Evolutionary conservation across 345 rosid species (phyloP).

Genomic region (Durio zibethinus): DNA sequence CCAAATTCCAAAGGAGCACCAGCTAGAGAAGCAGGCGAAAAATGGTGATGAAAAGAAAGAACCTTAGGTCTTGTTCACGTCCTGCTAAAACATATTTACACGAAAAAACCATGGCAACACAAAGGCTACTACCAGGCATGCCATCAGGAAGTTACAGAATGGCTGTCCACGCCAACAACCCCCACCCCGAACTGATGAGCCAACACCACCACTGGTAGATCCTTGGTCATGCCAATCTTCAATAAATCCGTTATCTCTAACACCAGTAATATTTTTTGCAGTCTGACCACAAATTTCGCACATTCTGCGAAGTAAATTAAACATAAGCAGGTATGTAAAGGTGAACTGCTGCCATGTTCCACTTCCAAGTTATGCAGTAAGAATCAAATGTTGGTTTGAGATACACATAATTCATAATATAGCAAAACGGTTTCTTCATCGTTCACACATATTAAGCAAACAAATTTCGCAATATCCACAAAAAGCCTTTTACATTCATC

Average conservation of each 20-base stretch:
- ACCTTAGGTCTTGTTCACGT: background rate
- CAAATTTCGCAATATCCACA: background rate
- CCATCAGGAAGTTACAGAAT: conserved; percentile 69
- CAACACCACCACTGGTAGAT: conserved; percentile 11
- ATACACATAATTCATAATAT: background rate
- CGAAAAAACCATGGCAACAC: conserved; percentile 74
- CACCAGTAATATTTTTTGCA: conserved; percentile 47
- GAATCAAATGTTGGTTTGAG: background rate
- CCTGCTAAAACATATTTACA: conserved; percentile 44
- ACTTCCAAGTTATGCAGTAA: background rate
- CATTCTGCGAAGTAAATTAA: conserved; percentile 33
- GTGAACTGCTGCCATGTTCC: background rate
- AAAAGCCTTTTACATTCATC: background rate
- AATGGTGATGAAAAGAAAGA: conserved; percentile 6
- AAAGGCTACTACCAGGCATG: conserved; percentile 65
- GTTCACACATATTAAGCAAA: background rate
- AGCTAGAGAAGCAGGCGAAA: background rate
- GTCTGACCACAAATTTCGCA: conserved; percentile 67
- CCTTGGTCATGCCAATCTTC: conserved; percentile 52
- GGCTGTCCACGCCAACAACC: conserved; percentile 69
- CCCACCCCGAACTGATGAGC: conserved; percentile 22
- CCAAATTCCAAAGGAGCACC: background rate
- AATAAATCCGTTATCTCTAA: conserved; percentile 43
- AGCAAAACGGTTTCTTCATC: background rate
- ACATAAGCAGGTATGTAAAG: background rate